Base-by-base conservation (phyloP, 768 basidiomycete genomes). In the Crucibulum laeve region DNA sequence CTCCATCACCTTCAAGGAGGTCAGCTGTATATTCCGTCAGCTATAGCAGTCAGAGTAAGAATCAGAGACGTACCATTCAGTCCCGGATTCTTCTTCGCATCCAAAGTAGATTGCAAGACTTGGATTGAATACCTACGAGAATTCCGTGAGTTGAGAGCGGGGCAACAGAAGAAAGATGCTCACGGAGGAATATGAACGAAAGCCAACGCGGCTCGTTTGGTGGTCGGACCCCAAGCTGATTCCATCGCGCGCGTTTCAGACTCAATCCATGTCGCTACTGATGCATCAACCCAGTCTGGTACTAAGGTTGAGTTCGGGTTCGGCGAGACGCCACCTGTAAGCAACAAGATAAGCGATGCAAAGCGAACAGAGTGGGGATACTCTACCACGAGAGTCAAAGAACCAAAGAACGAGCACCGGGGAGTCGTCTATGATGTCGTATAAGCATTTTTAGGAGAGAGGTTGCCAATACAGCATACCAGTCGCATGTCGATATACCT, bases 101-200 rank as follows among this genome's bases (percentile, higher is more conserved):
- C 51, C 11, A 74, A 45, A 4, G 47, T 59, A 0, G 48, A 25
- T 42, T 76, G 74, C 5, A 73, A 49, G 22, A 55, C 55, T 26
- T 66, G 55, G 25, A 69, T 64, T 5, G 64, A 55, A 56, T 67
- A 65, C 3, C 70, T 73, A 33, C 18, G 6, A n/a, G 17, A 30
- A 39, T 23, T 5, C 38, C 25, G 43, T 50, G 15, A 41, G 19
- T 25, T 28, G 6, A 25, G 14, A 7, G 6, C 25, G 14, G 15
- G 7, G 28, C 6, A 30, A 21, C 13, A 4, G 17, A 25, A 7
- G 23, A 45, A 42, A 17, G 10, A 35, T 23, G 62, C 80, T 24
- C 52, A 83, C 81, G 83, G 82, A 21, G 84, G 85, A 42, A 87
- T 87, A 54, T 88, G 85, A 25, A 87, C 82, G 53, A 87, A 88